These are phyloP conservation scores for Penicillium argentinense DNA, from an alignment of 495 filamentous ascomycete genomes.

Conservation along the genomic window DNA sequence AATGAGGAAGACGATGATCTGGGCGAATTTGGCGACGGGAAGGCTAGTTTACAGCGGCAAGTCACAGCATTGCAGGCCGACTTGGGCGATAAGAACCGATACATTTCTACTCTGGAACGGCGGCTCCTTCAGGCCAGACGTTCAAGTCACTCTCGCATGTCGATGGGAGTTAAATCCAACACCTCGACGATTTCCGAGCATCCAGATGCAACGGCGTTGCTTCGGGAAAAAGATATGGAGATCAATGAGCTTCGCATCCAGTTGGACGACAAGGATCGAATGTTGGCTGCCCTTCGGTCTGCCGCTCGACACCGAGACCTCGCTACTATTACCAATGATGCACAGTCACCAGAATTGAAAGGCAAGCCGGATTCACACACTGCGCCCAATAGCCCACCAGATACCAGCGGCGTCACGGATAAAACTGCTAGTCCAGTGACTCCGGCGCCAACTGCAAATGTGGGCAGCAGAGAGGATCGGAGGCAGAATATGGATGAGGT, in stretches of 20 bases:
- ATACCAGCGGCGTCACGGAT: slow-evolving; percentile 12
- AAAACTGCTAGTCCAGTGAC: slow-evolving; percentile 22
- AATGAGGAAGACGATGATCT: slow-evolving; percentile 72
- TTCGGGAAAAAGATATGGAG: slow-evolving; percentile 91
- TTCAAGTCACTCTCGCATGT: slow-evolving; percentile 84
- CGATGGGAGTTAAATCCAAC: slow-evolving; percentile 60
- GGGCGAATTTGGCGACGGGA: slow-evolving; percentile 83
- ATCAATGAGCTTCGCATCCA: slow-evolving; percentile 86
- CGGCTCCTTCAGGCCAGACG: slow-evolving; percentile 87
- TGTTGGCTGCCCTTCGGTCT: slow-evolving; percentile 85
- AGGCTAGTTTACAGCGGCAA: slow-evolving; percentile 75
- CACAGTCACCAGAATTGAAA: slow-evolving; percentile 33
- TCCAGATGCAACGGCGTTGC: slow-evolving; percentile 60
- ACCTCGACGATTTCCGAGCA: slow-evolving; percentile 63
- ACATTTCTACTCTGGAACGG: slow-evolving; percentile 91
- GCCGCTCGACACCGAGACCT: slow-evolving; percentile 84
- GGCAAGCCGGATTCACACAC: slow-evolving; percentile 32
- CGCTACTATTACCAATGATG: slow-evolving; percentile 60
- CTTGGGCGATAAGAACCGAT: slow-evolving; percentile 90
- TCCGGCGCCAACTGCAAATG: slow-evolving; percentile 21
- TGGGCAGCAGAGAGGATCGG: slow-evolving; percentile 43
- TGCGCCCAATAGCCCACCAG: slow-evolving; percentile 29
- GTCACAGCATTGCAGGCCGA: slow-evolving; percentile 90
- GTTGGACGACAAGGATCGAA: slow-evolving; percentile 93
- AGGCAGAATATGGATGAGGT: slow-evolving; percentile 81